Evolutionary conservation across 108 stramenopile genomes (phyloP), one percentile per base, ranked within the genome.

Genomic region (Thalassiosira profunda): DNA sequence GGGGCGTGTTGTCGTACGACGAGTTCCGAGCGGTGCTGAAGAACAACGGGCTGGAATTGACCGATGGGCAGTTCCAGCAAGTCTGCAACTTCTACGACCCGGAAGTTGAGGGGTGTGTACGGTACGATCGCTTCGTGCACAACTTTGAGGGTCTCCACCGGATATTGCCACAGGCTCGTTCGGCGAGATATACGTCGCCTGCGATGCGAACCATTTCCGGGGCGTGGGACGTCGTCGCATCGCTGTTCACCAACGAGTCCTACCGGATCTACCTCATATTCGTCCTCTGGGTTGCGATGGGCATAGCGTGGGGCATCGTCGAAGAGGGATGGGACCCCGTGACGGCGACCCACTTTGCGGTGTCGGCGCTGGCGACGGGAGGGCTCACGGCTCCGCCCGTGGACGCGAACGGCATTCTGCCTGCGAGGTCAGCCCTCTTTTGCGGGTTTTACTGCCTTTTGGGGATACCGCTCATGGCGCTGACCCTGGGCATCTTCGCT

Each of bases 271-370:
- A 81, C 48, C 38, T 71, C 46, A 80, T 77, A 21, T 85, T 85
- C 29, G 25, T 83, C 1, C 38, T 58, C 3, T 88, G 84, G 79
- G 48, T 88, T 9, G 17, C 29, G 20, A 42, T 83, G 9, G 87
- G 87, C 10, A 45, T 88, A 24, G 4, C 18, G 25, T 88, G 82
- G 82, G 87, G 87, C 4, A 83, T 85, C 15, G 21, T 63, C 2
- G 40, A 76, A 37, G 82, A 85, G 58, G 38, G 48, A 7, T 88
- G 87, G 87, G 87, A 88, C 61, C 38, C 44, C 8, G 83, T 88
- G 4, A 88, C 88, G 9, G 67, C 83, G 11, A 89, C 85, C 15
- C 88, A 89, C 65, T 89, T 89, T 76, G 83, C 88, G 2, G 68
- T 89, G 20, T 84, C 83, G 10, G 88, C 88, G 1, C 53, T 89